A percentile compares a stretch with the other conserved stretches of the same genome.
These are phyloP conservation scores for Leucogyrophana mollusca DNA, from an alignment of 768 basidiomycete species.

Conservation along the genomic window DNA sequence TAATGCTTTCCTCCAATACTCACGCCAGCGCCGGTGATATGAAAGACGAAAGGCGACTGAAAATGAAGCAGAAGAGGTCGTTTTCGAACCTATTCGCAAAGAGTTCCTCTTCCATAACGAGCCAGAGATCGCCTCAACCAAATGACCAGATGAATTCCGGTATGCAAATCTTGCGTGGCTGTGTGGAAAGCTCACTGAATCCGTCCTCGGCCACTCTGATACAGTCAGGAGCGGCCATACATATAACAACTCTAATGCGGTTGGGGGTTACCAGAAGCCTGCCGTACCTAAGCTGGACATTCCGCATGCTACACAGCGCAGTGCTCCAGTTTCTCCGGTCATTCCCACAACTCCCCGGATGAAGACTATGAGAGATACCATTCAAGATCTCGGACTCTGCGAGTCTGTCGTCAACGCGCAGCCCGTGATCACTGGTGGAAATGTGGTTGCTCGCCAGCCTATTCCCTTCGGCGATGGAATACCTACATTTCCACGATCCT, in stretches of 20 bases:
- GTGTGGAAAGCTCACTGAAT: too few species aligned
- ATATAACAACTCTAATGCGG: too few species aligned
- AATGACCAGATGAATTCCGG: too few species aligned
- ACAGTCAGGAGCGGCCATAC: too few species aligned
- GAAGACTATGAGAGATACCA: constrained; percentile 3
- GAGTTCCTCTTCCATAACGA: not conserved
- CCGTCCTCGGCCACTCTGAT: too few species aligned
- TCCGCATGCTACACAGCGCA: not conserved
- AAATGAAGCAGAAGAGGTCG: not conserved
- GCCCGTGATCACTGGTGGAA: constrained; percentile 1
- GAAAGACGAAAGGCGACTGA: too few species aligned
- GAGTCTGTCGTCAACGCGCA: not conserved
- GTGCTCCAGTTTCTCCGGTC: not conserved
- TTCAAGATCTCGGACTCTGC: constrained; percentile 2
- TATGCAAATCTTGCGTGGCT: too few species aligned
- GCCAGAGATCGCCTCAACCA: too few species aligned
- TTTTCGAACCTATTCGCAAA: not conserved
- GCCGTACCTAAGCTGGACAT: not conserved
- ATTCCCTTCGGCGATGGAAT: not conserved
- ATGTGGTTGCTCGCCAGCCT: not conserved
- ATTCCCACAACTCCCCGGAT: not conserved
- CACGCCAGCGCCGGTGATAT: too few species aligned
- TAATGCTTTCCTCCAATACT: too few species aligned
- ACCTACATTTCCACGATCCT: not conserved
- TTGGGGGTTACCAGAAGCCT: not conserved